Evolutionary conservation across 768 basidiomycete species (phyloP), one percentile per base, ranked within the genome.

Genomic region (Mycena maculata): DNA sequence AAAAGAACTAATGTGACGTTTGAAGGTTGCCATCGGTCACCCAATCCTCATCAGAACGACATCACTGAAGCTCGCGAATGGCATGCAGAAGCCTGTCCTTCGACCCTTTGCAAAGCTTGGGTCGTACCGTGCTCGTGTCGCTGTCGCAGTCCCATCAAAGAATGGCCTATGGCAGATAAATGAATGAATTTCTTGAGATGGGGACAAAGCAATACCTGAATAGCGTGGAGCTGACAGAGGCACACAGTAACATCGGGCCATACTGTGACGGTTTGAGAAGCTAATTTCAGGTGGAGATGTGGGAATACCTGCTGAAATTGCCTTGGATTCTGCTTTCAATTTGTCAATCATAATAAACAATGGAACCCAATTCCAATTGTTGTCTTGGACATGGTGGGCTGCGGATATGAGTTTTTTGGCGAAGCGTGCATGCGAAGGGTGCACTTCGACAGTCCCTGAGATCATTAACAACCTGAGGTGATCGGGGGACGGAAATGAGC

Each of bases 271-370:
- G 12, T n/a, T 28, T 59, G 20, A 54, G 44, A 8, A 4, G 8
- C 13, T 3, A 13, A 22, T 25, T 8, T 11, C 13, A 9, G 30
- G 38, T n/a, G 15, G 3, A 6, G 18, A 3, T 36, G 4, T 12
- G 2, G 7, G 9, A 15, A 25, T 59, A 61, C 57, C 65, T n/a
- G 18, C 44, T n/a, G n/a, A 27, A 25, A 69, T 52, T 0, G 67
- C 67, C 0, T 61, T 59, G 12, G 44, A 1, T 42, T 64, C 66
- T 4, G 70, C 67, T 3, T 31, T 13, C 3, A 48, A 68, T 50
- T 71, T 71, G 59, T 71, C 70, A 16, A 69, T 71, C 67, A 71
- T 71, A 8, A 63, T 50, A 25, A 59, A 65, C 9, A 50, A 36
- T 3, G 62, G 61, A n/a, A 41, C 48, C 70, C 70, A 71, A 8